Evolutionary conservation across 2,329 filamentous ascomycete species (phyloP), one percentile per base, ranked within the genome.

Genomic region (Venturia asperata): DNA sequence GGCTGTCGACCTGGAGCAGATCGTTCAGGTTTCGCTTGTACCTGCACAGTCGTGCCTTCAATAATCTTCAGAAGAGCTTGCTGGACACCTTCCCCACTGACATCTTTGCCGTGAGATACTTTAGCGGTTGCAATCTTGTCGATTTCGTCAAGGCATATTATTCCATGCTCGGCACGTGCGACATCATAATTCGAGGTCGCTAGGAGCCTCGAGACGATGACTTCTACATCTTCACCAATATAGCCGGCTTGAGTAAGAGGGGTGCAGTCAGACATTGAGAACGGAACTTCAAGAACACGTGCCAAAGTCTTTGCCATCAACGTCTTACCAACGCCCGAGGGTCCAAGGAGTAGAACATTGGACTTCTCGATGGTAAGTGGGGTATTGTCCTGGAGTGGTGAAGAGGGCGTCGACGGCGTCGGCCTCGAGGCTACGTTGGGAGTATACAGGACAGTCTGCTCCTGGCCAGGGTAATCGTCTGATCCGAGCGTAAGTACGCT

Each of bases 191-290:
- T 93, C 10, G 93, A 87, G 66, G 95, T 92, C 65, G 95, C 90
- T 11, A 99, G 81, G 34, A 99, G 82, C 56, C 94, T 84, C 72
- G 97, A 91, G 49, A 99, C 91, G 71, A 93, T 97, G 0, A 91
- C 88, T 74, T 99, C 94, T n/a, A 93, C 93, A 73, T 99, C 94
- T 73, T 97, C 93, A 39, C 94, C 94, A 70, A 99, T 97, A 71
- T 99, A 99, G 34, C 94, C 93, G 5, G 93, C 93, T 77, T 97
- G 93, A 0, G 93, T 97, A 68, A 97, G 92, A 6, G 92, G 90
- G 62, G 94, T 97, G 76, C 93, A 97, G 76, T 97, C 93, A 67
- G 91, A 93, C 76, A 96, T 96, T 68, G 90, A 92, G 72, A 97
- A 96, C 0, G 94, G 94, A 0, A 97, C 92, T 67, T 94, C 93